Evolutionary conservation across 139 green algal species (phyloP), one percentile per base, ranked within the genome.

Genomic region (Volvox africanus): DNA sequence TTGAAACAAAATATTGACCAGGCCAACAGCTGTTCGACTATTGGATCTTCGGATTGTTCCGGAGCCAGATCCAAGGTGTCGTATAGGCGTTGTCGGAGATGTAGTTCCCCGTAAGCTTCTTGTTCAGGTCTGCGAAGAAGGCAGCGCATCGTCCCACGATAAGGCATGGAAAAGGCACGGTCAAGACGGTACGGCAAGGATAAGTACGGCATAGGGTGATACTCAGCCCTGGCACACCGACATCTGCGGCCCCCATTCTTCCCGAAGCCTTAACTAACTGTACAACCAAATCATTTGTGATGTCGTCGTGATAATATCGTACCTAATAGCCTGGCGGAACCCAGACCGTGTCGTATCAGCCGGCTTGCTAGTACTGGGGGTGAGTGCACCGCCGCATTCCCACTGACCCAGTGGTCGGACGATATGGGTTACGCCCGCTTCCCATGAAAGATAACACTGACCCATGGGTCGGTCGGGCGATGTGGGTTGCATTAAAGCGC

Each of bases 51-150:
- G 19, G 19, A 69, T 88, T 61, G 20, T 62, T 26, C 5, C 5
- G 19, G 26, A 89, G 83, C 83, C 83, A 89, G 24, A 89, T n/a
- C 83, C 83, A 89, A 35, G 83, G 83, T 12, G 83, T 89, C 62
- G 36, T 68, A 68, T 80, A 89, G 36, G 35, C 35, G 67, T 80
- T 37, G 17, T 33, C 32, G 2, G 83, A 35, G 28, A 61, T 26
- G 36, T 24, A 11, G 83, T 28, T 30, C 12, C 83, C 83, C 3
- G 67, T 32, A 0, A 89, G 67, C 24, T 35, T 33, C 24, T 26
- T 44, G 83, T 50, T 89, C 1, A 89, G 83, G 35, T 50, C 83
- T 89, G 83, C 32, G 62, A 61, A 30, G 65, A 9, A 69, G 19
- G 17, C 62, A 69, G 62, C 62, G 62, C n/a, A n/a, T 9, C 44